Conservation (phyloP, 2,329 filamentous ascomycete species). For the Aspergillus fumigatus region DNA sequence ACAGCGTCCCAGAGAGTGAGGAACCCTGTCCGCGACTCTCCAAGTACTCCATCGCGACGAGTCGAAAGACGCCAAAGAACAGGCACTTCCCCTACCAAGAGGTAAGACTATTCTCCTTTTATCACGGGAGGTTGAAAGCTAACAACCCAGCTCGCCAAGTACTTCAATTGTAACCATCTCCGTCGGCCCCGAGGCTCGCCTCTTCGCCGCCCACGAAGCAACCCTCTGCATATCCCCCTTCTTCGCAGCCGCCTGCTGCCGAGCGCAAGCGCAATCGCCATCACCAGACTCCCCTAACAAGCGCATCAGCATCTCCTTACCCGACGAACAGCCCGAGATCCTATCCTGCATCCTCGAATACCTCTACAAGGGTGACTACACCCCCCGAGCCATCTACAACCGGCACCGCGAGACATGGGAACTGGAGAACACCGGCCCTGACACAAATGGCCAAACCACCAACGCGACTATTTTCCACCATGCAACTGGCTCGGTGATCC, state of each 20-base stretch:
- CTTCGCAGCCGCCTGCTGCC: conserved; percentile 62
- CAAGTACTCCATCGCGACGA: conserved; percentile 19
- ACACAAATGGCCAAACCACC: conserved; percentile 38
- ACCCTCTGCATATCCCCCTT: conserved; percentile 73
- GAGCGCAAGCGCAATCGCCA: conserved; percentile 53
- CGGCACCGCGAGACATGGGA: conserved; percentile 77
- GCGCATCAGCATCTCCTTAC: conserved; percentile 72
- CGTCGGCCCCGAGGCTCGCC: conserved; percentile 73
- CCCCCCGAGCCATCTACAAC: conserved; percentile 75
- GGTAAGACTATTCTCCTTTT: conserved; percentile 23
- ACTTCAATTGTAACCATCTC: conserved; percentile 75
- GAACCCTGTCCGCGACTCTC: conserved; percentile 29
- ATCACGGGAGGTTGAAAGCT: background rate
- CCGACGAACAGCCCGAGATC: conserved; percentile 83
- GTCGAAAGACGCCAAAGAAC: conserved; percentile 26
- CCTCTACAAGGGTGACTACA: conserved; percentile 92
- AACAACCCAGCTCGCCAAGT: conserved; percentile 47
- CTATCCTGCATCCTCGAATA: conserved; percentile 88
- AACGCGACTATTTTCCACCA: conserved; percentile 68
- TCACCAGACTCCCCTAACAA: conserved; percentile 50
- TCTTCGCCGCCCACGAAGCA: conserved; percentile 89
- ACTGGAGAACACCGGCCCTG: conserved; percentile 59
- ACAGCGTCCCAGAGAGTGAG: conserved; percentile 31
- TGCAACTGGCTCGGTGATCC: conserved; percentile 60
- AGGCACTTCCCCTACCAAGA: conserved; percentile 30